These are phyloP conservation scores for Neofusicoccum umdonicola DNA, from an alignment of 2,329 filamentous ascomycete species.

Conservation along the genomic window DNA sequence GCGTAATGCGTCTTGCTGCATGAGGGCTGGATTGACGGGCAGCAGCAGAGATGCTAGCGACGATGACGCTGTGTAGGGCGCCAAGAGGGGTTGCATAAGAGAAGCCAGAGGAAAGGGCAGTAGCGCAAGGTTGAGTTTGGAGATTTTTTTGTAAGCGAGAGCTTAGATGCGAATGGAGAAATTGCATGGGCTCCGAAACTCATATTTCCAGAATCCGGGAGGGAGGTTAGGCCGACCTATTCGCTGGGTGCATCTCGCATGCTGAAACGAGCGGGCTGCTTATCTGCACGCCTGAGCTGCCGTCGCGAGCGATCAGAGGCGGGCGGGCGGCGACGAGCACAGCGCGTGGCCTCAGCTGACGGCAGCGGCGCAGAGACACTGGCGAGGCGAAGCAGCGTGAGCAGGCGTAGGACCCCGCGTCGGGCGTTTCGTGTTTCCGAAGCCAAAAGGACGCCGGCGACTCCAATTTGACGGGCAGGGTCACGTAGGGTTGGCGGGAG, in stretches of 20 bases:
- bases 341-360: background rate
- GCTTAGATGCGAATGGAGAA: background rate
- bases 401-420: background rate
- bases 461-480: background rate
- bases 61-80: background rate
- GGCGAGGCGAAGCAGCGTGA: background rate
- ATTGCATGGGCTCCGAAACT: background rate
- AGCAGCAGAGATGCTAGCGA: background rate
- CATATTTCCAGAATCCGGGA: slow-evolving; percentile 11
- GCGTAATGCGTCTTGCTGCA: background rate
- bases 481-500: no score
- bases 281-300: slow-evolving; percentile 1
- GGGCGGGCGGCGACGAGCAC: no score
- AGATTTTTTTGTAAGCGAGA: background rate
- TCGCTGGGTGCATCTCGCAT: background rate
- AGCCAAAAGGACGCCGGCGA: background rate
- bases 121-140: background rate
- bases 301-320: no score
- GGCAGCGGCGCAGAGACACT: background rate
- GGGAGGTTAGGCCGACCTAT: background rate
- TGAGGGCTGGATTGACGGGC: background rate
- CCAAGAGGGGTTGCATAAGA: background rate
- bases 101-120: background rate
- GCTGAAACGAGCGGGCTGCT: slow-evolving; percentile 9
- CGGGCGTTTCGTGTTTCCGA: slow-evolving; percentile 6